These are phyloP conservation scores for Jatropha podagrica DNA, from an alignment of 441 rosid genomes.

Conservation along the genomic window DNA sequence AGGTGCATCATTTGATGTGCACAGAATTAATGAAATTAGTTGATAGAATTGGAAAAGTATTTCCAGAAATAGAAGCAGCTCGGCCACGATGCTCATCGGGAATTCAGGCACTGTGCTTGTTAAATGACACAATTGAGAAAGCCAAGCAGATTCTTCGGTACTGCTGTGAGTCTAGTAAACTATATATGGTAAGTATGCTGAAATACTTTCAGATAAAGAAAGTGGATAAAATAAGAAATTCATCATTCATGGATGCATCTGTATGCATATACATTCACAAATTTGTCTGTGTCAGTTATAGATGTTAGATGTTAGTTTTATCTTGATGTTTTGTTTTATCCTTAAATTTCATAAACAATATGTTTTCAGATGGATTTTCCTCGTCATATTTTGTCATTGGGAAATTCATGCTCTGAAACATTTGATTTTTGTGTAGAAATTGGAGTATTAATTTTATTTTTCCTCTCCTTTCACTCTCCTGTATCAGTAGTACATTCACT, in stretches of 20 bases:
- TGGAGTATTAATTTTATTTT: no score
- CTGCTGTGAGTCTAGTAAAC: conserved; percentile 80
- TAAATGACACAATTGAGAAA: conserved; percentile 48
- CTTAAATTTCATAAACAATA: no score
- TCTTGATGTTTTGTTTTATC: no score
- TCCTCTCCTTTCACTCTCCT: background rate
- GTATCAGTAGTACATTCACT: background rate
- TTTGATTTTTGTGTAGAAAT: background rate
- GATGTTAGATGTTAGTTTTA: background rate
- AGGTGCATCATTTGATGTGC: conserved; percentile 81
- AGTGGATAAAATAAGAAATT: background rate
- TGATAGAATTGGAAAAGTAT: conserved; percentile 38
- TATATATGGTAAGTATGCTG: conserved; percentile 67
- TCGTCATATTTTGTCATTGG: background rate
- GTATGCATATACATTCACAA: background rate
- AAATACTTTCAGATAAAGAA: conserved; percentile 24
- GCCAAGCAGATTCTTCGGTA: conserved; percentile 63
- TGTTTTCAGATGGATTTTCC: background rate
- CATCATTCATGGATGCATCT: background rate
- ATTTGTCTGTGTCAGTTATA: background rate
- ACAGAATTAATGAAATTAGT: conserved; percentile 48
- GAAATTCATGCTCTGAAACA: background rate
- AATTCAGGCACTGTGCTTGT: conserved; percentile 41
- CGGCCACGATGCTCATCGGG: conserved; percentile 51
- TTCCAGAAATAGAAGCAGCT: conserved; percentile 77